These are phyloP conservation scores for Alternaria ethzedia DNA, from an alignment of 2,329 filamentous ascomycete species.

Conservation along the genomic window DNA sequence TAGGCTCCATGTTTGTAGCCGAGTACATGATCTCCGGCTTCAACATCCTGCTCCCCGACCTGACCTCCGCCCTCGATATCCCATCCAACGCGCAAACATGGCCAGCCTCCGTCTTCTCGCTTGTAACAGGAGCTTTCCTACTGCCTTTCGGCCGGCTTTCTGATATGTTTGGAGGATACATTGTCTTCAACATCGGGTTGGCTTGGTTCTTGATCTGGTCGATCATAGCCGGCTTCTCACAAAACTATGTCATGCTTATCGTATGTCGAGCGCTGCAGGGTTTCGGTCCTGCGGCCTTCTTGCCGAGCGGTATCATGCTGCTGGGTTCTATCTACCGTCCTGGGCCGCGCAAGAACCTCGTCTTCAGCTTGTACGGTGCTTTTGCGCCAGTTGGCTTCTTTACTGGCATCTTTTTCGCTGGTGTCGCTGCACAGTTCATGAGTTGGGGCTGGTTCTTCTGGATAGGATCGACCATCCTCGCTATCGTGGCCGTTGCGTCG, in stretches of 20 bases:
- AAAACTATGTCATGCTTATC: conserved; percentile 72
- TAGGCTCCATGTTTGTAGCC: conserved; percentile 68
- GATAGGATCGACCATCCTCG: conserved; percentile 43
- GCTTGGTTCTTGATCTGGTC: conserved; percentile 72
- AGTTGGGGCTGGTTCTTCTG: conserved; percentile 46
- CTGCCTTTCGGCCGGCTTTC: conserved; percentile 61
- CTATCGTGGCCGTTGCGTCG: conserved; percentile 35
- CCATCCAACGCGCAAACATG: conserved; percentile 65
- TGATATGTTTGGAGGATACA: conserved; percentile 68
- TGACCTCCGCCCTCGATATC: conserved; percentile 68
- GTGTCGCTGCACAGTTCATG: conserved; percentile 37
- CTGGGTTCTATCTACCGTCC: conserved; percentile 70
- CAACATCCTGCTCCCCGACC: conserved; percentile 68
- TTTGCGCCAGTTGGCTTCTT: conserved; percentile 58
- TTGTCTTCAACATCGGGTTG: conserved; percentile 69
- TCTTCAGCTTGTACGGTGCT: conserved; percentile 66
- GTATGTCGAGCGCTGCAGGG: conserved; percentile 77
- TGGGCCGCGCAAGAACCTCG: conserved; percentile 71
- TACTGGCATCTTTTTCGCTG: conserved; percentile 46
- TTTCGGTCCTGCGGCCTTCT: conserved; percentile 73
- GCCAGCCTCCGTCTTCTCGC: conserved; percentile 48
- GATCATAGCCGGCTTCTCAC: conserved; percentile 72
- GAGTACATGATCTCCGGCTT: conserved; percentile 83
- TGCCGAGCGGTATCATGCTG: conserved; percentile 72
- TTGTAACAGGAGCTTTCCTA: conserved; percentile 47